Percentiles rank a stretch among this genome's conserved stretches.
phyloP scores from a whole-genome alignment of 23 red algal species.

The Agarophyton chilense region DNA sequence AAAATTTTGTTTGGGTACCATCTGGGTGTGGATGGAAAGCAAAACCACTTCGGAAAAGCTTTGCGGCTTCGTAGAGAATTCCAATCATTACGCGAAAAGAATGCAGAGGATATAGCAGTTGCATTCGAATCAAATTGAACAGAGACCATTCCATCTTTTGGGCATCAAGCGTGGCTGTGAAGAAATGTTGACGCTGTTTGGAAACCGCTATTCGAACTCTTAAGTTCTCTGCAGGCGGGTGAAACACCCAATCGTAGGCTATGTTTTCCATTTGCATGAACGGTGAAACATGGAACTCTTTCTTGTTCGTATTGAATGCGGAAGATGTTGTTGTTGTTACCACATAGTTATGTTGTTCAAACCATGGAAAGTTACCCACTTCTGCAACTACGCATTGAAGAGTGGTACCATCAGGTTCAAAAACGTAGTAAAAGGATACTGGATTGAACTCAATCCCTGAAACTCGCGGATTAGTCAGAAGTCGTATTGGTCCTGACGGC shows the following conservation, averaged over 20 bases:
- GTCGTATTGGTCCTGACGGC: constrained; percentile 66
- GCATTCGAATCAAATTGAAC: constrained; percentile 56
- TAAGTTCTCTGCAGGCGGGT: constrained; percentile 48
- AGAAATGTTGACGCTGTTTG: constrained; percentile 31
- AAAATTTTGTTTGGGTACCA: constrained; percentile 43
- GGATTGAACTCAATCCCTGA: constrained; percentile 95
- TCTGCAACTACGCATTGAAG: constrained; percentile 86
- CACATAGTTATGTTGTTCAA: constrained; percentile 94
- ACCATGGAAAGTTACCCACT: constrained; percentile 98
- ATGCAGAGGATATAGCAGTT: constrained; percentile 79
- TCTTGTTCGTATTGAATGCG: constrained; percentile 40
- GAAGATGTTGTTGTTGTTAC: neutral
- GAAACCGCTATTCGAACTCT: constrained; percentile 60
- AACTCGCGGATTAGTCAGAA: constrained; percentile 86
- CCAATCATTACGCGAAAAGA: constrained; percentile 71
- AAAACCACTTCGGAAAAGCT: constrained; percentile 74
- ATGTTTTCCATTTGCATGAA: constrained; percentile 85
- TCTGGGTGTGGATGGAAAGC: constrained; percentile 76
- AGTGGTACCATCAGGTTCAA: constrained; percentile 50
- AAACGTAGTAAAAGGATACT: constrained; percentile 93
- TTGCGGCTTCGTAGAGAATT: constrained; percentile 84
- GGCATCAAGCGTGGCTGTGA: constrained; percentile 70
- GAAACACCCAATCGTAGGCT: constrained; percentile 80
- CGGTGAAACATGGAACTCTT: constrained; percentile 98
- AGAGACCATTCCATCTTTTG: constrained; percentile 25